phyloP scores from a whole-genome alignment of 176 grass and related monocot genomes.

The Juncus effusus region DNA sequence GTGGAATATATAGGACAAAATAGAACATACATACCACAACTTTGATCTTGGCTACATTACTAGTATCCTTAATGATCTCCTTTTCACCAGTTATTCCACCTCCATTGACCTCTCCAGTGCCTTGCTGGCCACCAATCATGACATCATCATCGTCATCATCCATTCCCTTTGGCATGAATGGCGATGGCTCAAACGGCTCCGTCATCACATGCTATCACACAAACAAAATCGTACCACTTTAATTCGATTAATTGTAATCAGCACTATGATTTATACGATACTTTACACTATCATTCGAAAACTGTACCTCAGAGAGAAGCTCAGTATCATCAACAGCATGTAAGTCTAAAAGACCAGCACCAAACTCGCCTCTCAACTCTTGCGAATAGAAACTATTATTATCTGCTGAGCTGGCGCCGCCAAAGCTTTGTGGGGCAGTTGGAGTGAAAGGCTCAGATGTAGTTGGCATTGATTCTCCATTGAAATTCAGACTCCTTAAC shows the following conservation, averaged over 20 bases:
- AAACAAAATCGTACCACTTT: slow-evolving; percentile 13
- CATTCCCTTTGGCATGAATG: slow-evolving; percentile 70
- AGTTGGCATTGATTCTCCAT: slow-evolving; percentile 52
- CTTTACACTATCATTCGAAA: not conserved
- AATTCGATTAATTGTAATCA: no score
- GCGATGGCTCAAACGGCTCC: slow-evolving; percentile 92
- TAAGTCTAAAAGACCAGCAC: slow-evolving; percentile 91
- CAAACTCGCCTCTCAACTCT: slow-evolving; percentile 94
- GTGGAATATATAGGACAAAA: not conserved
- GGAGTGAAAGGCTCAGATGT: slow-evolving; percentile 66
- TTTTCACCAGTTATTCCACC: slow-evolving; percentile 51
- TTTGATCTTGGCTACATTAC: slow-evolving; percentile 99
- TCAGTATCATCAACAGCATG: slow-evolving; percentile 96
- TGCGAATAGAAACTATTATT: slow-evolving; percentile 80
- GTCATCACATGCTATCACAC: slow-evolving; percentile 67
- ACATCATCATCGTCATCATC: slow-evolving; percentile 82
- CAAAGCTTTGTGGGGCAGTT: slow-evolving; percentile 54
- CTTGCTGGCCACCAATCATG: slow-evolving; percentile 48
- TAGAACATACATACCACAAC: slow-evolving; percentile 65
- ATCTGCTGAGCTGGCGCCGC: slow-evolving; percentile 33
- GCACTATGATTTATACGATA: no score
- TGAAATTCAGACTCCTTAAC: slow-evolving; percentile 84
- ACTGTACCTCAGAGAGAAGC: slow-evolving; percentile 80
- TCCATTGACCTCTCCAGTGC: slow-evolving; percentile 53
- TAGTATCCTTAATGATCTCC: slow-evolving; percentile 58